Percentiles rank a stretch among this genome's conserved stretches.
phyloP scores from a whole-genome alignment of 2,329 filamentous ascomycete genomes.

The Stenocarpella maydis region DNA sequence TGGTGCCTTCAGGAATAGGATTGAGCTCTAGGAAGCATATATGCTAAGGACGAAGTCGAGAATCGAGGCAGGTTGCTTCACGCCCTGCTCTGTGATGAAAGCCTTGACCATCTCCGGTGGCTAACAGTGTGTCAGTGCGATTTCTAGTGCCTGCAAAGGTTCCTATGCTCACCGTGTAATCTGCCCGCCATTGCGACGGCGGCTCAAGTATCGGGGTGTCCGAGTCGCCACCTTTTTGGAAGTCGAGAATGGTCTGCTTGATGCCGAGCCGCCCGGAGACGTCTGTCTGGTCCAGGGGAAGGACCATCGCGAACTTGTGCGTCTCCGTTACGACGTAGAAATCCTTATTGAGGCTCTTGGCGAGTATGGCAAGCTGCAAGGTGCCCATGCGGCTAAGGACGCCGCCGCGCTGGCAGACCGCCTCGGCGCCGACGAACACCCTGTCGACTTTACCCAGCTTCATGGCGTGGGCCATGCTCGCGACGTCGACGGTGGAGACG shows the following conservation, averaged over 20 bases:
- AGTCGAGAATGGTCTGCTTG: slow-evolving; percentile 79
- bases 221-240: slow-evolving; percentile 64
- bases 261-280: slow-evolving; percentile 65
- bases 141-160: background rate
- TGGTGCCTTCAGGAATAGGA: background rate
- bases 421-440: slow-evolving; percentile 77
- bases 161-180: slow-evolving; percentile 69
- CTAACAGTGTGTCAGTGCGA: slow-evolving; percentile 48
- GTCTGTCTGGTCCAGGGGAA: slow-evolving; percentile 82
- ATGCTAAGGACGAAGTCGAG: slow-evolving; percentile 76
- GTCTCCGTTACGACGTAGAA: slow-evolving; percentile 95
- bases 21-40: slow-evolving; percentile 42
- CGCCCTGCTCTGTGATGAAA: slow-evolving; percentile 79
- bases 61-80: slow-evolving; percentile 74
- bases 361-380: slow-evolving; percentile 85
- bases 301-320: slow-evolving; percentile 94
- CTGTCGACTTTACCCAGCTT: slow-evolving; percentile 70
- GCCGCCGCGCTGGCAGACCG: slow-evolving; percentile 92
- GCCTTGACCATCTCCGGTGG: slow-evolving; percentile 75
- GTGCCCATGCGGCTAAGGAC: slow-evolving; percentile 88
- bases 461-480: slow-evolving; percentile 81
- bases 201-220: slow-evolving; percentile 38
- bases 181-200: slow-evolving; percentile 65
- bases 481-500: slow-evolving; percentile 81
- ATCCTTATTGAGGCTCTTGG: slow-evolving; percentile 68